These are phyloP conservation scores for Austroboletus niveus DNA, from an alignment of 1,284 basidiomycete genomes.

Conservation along the genomic window DNA sequence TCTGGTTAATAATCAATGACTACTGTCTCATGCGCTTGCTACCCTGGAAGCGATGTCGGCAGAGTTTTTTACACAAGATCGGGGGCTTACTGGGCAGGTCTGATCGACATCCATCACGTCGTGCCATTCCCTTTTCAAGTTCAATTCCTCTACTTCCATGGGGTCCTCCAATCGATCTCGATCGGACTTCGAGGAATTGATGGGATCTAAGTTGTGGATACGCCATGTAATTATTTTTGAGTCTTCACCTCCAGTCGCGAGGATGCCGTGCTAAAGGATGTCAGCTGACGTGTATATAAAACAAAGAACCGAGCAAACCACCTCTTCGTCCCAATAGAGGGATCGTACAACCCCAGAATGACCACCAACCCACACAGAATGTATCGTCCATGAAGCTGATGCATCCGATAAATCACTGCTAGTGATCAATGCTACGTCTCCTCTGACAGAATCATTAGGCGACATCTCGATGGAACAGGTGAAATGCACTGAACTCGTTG, in stretches of 20 bases:
- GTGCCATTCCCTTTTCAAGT: conserved; percentile 27
- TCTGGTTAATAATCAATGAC: not conserved
- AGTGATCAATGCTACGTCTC: conserved; percentile 56
- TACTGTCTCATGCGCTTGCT: conserved; percentile 23
- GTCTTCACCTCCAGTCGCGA: conserved; percentile 67
- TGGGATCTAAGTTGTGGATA: conserved; percentile 4
- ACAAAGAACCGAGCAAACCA: conserved; percentile 22
- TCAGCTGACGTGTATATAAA: not conserved
- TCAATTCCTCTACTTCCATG: conserved; percentile 13
- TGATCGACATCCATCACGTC: conserved; percentile 12
- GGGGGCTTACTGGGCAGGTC: conserved; percentile 16
- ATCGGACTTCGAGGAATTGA: not conserved
- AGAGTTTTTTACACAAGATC: no score
- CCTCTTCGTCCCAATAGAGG: conserved; percentile 55
- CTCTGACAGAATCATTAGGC: conserved; percentile 39
- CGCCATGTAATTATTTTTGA: conserved; percentile 54
- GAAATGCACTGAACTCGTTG: conserved; percentile 48
- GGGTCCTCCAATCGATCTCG: conserved; percentile 7
- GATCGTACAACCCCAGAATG: conserved; percentile 59
- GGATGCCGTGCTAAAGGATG: conserved; percentile 39
- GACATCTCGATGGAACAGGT: not conserved
- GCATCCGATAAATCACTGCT: conserved; percentile 38
- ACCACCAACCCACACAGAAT: conserved; percentile 49
- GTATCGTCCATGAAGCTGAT: conserved; percentile 46
- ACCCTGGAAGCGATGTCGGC: conserved; percentile 9